These are phyloP conservation scores for Lithohypha guttulata DNA, from an alignment of 2,329 filamentous ascomycete genomes.

Conservation along the genomic window DNA sequence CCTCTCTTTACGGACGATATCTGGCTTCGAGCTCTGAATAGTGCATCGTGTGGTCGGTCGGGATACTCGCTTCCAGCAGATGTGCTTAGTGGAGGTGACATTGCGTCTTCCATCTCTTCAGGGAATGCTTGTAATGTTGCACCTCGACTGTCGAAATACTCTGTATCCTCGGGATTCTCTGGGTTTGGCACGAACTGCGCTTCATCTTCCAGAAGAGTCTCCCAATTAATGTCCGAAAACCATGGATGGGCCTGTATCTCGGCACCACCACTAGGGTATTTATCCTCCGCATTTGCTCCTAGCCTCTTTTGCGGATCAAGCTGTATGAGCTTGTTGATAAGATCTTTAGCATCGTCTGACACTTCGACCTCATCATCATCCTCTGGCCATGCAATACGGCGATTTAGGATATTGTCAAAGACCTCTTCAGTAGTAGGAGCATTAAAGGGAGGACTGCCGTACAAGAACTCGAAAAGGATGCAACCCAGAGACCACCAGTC, in stretches of 20 bases:
- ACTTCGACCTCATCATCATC: slow-evolving; percentile 62
- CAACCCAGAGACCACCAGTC: slow-evolving; percentile 99
- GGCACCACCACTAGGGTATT: slow-evolving; percentile 69
- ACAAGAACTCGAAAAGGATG: slow-evolving; percentile 93
- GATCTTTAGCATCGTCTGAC: slow-evolving; percentile 79
- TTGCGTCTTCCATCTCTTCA: slow-evolving; percentile 86
- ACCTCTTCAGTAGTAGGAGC: slow-evolving; percentile 82
- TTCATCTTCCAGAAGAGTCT: slow-evolving; percentile 82
- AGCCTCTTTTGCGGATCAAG: slow-evolving; percentile 71
- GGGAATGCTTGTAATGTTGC: slow-evolving; percentile 86
- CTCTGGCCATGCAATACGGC: slow-evolving; percentile 86
- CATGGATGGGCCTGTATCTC: slow-evolving; percentile 85
- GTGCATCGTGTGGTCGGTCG: slow-evolving; percentile 85
- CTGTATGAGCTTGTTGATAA: slow-evolving; percentile 87
- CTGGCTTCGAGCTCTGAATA: slow-evolving; percentile 80
- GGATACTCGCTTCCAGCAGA: slow-evolving; percentile 58
- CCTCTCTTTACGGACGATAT: slow-evolving; percentile 81
- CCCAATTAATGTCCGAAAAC: slow-evolving; percentile 84
- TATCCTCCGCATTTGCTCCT: slow-evolving; percentile 76
- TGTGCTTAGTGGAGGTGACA: slow-evolving; percentile 58
- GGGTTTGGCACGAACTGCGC: slow-evolving; percentile 88
- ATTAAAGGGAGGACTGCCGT: slow-evolving; percentile 87
- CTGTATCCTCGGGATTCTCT: slow-evolving; percentile 91
- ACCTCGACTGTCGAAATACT: slow-evolving; percentile 90
- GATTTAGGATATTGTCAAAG: slow-evolving; percentile 88